Evolutionary conservation across 306 rosid species (phyloP).

Genomic region (Dalbergia cultrata): DNA sequence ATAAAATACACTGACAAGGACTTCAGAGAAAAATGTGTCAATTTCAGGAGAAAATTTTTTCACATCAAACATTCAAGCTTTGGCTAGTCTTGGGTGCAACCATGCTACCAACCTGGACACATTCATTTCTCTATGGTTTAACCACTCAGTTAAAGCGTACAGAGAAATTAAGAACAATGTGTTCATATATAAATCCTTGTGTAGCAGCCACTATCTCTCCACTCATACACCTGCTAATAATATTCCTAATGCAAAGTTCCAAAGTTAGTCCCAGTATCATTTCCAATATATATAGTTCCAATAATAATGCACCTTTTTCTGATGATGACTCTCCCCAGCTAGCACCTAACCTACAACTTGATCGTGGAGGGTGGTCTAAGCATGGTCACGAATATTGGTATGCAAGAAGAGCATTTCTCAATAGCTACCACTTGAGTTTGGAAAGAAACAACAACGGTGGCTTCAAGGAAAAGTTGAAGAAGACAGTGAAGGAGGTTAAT

Average conservation of each 20-base stretch:
- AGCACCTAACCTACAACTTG: background rate
- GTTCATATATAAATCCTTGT: background rate
- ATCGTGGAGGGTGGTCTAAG: background rate
- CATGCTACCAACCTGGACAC: background rate
- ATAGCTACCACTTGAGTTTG: background rate
- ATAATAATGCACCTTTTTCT: background rate
- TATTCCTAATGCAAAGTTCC: background rate
- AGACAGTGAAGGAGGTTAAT: conserved; percentile 43
- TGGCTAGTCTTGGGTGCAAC: conserved; percentile 6
- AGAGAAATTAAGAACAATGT: background rate
- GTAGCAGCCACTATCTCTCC: background rate
- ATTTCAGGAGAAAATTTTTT: background rate
- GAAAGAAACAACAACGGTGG: background rate
- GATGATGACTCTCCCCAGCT: background rate
- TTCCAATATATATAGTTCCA: background rate
- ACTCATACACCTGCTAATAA: background rate
- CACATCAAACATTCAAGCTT: background rate
- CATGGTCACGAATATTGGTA: background rate
- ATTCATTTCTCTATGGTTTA: conserved; percentile 5
- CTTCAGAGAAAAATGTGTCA: background rate
- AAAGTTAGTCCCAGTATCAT: background rate
- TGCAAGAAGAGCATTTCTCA: background rate
- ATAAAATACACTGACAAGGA: background rate
- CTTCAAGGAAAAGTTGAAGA: conserved; percentile 1
- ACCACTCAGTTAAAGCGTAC: background rate